These are phyloP conservation scores for Paraphaeosphaeria minitans DNA, from an alignment of 2,329 filamentous ascomycete genomes.

Conservation along the genomic window DNA sequence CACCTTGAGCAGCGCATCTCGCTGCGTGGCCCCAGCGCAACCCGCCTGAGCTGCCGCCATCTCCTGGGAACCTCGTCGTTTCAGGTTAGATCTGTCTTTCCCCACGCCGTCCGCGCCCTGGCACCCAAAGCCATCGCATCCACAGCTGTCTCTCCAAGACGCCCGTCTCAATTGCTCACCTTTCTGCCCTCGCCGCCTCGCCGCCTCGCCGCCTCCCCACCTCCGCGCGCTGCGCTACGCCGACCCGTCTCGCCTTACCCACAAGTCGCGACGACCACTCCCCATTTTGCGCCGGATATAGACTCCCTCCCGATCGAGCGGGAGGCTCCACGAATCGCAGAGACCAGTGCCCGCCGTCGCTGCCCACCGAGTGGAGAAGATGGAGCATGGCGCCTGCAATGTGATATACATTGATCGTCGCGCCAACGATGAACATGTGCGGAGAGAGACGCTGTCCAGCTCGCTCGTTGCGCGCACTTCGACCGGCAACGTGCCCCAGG, in stretches of 20 bases:
- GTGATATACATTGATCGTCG: slow-evolving; percentile 52
- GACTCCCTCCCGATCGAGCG: slow-evolving; percentile 34
- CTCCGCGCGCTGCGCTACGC: not conserved
- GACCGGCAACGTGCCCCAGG: slow-evolving; percentile 39
- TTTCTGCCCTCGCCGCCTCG: slow-evolving; percentile 7
- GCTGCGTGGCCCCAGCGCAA: slow-evolving; percentile 14
- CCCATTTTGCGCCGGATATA: slow-evolving; percentile 27
- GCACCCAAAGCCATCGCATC: slow-evolving; percentile 16
- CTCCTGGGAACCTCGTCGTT: slow-evolving; percentile 33
- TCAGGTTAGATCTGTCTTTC: slow-evolving; percentile 34
- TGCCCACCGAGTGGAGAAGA: slow-evolving; percentile 40
- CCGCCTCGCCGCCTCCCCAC: too few species aligned
- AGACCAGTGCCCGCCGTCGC: slow-evolving; percentile 40
- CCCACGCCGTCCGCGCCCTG: slow-evolving; percentile 24
- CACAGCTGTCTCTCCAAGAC: slow-evolving; percentile 12
- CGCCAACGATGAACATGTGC: slow-evolving; percentile 48
- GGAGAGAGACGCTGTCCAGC: slow-evolving; percentile 42
- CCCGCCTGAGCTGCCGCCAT: not conserved
- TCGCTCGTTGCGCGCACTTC: slow-evolving; percentile 40
- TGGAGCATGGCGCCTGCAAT: slow-evolving; percentile 53
- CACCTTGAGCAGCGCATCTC: slow-evolving; percentile 17
- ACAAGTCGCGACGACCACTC: slow-evolving; percentile 15
- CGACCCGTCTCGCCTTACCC: slow-evolving; percentile 14
- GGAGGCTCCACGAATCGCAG: slow-evolving; percentile 32
- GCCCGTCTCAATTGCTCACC: slow-evolving; percentile 22